These are phyloP conservation scores for Aspergillus sp. DNA, from an alignment of 2,329 filamentous ascomycete genomes.

Conservation along the genomic window DNA sequence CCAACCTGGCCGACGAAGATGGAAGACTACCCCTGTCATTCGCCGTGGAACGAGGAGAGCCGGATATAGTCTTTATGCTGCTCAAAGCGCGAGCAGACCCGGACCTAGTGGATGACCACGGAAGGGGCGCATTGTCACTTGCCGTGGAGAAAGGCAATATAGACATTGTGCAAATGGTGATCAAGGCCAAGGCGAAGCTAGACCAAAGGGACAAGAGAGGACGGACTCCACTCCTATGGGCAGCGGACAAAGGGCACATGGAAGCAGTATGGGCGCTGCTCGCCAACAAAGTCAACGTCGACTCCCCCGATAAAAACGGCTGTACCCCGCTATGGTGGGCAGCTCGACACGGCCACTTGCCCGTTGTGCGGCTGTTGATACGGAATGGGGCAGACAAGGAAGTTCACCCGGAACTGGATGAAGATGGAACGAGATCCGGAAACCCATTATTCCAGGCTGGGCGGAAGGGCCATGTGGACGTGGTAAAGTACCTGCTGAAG, in stretches of 20 bases:
- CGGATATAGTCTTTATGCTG: constrained; percentile 27
- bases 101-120: constrained; percentile 18
- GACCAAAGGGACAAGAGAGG: constrained; percentile 17
- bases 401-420: constrained; percentile 16
- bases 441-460: constrained; percentile 31
- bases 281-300: constrained; percentile 24
- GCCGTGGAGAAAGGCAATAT: constrained; percentile 26
- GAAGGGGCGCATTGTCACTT: constrained; percentile 21
- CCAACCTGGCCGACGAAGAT: constrained; percentile 19
- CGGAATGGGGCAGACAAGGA: constrained; percentile 26
- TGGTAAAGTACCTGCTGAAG: constrained; percentile 34
- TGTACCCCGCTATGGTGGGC: constrained; percentile 30
- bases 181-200: constrained; percentile 21
- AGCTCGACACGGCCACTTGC: constrained; percentile 26
- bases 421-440: constrained; percentile 12
- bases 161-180: constrained; percentile 26
- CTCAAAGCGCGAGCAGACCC: constrained; percentile 21
- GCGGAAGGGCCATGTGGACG: constrained; percentile 26
- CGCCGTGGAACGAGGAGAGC: constrained; percentile 26
- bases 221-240: constrained; percentile 25
- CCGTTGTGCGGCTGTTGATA: constrained; percentile 27
- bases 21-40: constrained; percentile 24
- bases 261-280: constrained; percentile 33
- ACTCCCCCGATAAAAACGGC: constrained; percentile 25
- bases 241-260: constrained; percentile 26